Base-by-base conservation (phyloP, 2,329 filamentous ascomycete species). In the Aspergillus sp. region DNA sequence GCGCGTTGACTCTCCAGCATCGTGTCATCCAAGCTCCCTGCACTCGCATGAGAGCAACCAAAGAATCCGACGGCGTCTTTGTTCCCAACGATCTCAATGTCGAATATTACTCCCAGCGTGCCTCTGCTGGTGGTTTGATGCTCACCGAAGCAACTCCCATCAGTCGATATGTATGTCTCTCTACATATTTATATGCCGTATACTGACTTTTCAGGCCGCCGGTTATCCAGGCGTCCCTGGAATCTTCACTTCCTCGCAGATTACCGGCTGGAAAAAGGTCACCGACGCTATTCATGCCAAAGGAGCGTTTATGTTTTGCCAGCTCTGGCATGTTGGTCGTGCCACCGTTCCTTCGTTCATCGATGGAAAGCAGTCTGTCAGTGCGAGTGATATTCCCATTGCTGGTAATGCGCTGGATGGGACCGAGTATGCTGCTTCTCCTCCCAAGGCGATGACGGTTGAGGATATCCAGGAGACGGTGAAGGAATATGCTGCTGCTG, bases 401-500 rank as follows among this genome's bases (percentile, higher is more conserved):
- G 49, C 53, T 26, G 69, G 69, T 2, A 67, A 64, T 36, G 69
- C 65, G 34, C 39, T 69, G 6, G 65, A 71, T 46, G 62, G 64
- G 1, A 54, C 48, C 1, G 52, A 48, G n/a, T 68, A 63, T 43
- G 54, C 52, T 2, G 51, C 45, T 28, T 48, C 47, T 5, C 62
- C 62, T 33, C 66, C 66, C 3, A 42, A 51, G 4, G 34, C 56
- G 1, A 61, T 74, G 58, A 65, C 60, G 0, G 53, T 64, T 4
- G 58, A 65, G 11, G 67, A 72, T 33, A 72, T 73, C 41, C 50
- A 69, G 37, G 53, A 58, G 4, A 55, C 60, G 1, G 61, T 66
- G 3, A 53, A 66, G 12, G 65, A 70, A 30, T 72, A 64, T 39
- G 66, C 57, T 1, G 59, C 59, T 5, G 69, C 69, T 2, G 73